Base-by-base conservation (phyloP, 371 early-diverging fungal species). In the Rhizopus stolonifer region DNA sequence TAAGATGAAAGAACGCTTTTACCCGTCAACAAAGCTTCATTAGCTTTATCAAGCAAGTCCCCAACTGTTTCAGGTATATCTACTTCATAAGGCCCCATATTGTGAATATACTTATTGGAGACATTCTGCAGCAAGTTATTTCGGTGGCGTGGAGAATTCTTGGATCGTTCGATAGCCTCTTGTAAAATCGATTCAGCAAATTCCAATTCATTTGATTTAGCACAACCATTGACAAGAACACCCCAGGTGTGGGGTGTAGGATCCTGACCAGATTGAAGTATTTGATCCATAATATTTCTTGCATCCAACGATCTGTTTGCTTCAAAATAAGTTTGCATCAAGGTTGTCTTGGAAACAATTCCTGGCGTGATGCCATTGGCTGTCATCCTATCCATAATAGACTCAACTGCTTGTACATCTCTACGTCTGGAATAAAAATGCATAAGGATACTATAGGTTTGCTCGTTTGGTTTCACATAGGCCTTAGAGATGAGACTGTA, bases 291-390 rank as follows among this genome's bases (percentile, higher is more conserved):
- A 3, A 67, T 52, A 3, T 57, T 50, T 42, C 52, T 36, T 7
- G 64, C 77, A 0, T 71, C 58, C 19, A 63, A 54, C 2, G 38
- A 33, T 11, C 45, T 56, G 13, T 45, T 57, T 10, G 40, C 32
- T 22, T 59, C 52, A 36, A 72, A 67, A 45, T 77, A 74, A 13
- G 68, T 61, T 44, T 69, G 72, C 62, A 77, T 71, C 18, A 77
- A 29, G 15, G 65, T 60, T 1, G 69, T 71, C 64, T 65, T 69
- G 25, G 59, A 60, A 5, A 47, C 34, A 7, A 60, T 54, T 6
- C 50, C 42, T 5, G 77, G 77, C 4, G 24, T 29, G 14, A 74
- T 48, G n/a, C 57, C 43, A 15, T 66, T 61, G 1, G 56, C 40
- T 32, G 56, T 43, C 74, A 77, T 77, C 3, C 65, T 67, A 3